phyloP scores from a whole-genome alignment of 2,329 filamentous ascomycete species.

The Colletotrichum truncatum region DNA sequence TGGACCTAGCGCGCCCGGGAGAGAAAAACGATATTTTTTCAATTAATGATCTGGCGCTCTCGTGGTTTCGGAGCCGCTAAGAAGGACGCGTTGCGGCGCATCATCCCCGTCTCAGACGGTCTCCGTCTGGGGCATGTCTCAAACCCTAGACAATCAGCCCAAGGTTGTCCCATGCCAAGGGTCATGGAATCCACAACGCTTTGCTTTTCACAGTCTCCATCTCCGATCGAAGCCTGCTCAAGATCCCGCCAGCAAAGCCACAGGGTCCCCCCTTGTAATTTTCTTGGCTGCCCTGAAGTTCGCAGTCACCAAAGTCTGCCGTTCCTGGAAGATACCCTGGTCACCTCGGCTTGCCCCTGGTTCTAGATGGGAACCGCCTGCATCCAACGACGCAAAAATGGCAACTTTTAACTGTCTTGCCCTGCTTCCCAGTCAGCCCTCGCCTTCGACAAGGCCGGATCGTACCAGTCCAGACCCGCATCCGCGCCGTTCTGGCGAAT shows the following conservation, averaged over 20 bases:
- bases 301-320: too few relatives aligned
- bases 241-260: conserved; percentile 11
- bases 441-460: conserved; percentile 16
- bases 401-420: conserved; percentile 1
- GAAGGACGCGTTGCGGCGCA: conserved; percentile 1
- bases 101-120: conserved; percentile 35
- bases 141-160: conserved; percentile 29
- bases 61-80: conserved; percentile 24
- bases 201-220: conserved; percentile 20
- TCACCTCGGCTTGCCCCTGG: neutral
- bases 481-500: neutral
- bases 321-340: conserved; percentile 11
- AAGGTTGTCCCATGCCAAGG: neutral
- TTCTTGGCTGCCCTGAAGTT: conserved; percentile 27
- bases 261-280: neutral
- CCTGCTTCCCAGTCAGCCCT: neutral
- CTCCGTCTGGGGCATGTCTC: conserved; percentile 41
- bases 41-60: neutral
- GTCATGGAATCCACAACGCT: conserved; percentile 17
- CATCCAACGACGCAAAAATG: neutral
- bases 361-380: neutral
- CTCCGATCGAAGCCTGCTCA: conserved; percentile 19
- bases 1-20: neutral
- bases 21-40: neutral
- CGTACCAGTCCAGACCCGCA: conserved; percentile 23